These are phyloP conservation scores for Cryphonectria nitschkei DNA, from an alignment of 2,329 filamentous ascomycete species.

Conservation along the genomic window DNA sequence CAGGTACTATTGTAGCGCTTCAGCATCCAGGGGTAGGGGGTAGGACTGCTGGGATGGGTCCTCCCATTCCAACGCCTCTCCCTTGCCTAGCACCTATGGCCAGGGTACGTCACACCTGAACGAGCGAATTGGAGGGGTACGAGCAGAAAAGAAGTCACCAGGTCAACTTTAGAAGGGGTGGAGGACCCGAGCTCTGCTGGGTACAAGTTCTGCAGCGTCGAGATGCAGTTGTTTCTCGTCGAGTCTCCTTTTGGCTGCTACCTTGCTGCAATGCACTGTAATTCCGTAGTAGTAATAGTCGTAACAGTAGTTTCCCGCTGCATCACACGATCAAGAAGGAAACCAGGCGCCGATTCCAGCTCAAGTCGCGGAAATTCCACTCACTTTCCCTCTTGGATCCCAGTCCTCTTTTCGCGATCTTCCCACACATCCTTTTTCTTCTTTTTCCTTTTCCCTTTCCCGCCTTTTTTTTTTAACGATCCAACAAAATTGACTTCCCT, in stretches of 20 bases:
- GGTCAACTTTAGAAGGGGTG: background rate
- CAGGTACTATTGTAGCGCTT: background rate
- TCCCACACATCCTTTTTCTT: conserved; percentile 4
- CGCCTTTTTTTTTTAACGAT: background rate
- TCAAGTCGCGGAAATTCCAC: conserved; percentile 9
- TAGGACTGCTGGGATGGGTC: background rate
- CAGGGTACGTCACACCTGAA: conserved; percentile 16
- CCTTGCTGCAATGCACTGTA: conserved; percentile 1
- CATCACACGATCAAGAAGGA: conserved; percentile 29
- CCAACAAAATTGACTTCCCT: background rate
- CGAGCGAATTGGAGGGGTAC: background rate
- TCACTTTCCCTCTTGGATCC: background rate
- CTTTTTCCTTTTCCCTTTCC: conserved; percentile 5
- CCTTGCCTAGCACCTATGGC: background rate
- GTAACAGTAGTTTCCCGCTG: background rate
- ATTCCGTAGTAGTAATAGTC: background rate
- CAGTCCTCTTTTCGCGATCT: background rate
- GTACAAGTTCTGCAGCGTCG: background rate
- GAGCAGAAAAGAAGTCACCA: conserved; percentile 8
- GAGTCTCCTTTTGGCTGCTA: background rate
- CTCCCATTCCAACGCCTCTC: background rate
- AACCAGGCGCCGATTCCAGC: conserved; percentile 29
- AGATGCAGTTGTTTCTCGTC: background rate
- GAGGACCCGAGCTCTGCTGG: conserved; percentile 6
- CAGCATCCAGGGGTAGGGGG: conserved; percentile 1